These are phyloP conservation scores for Coniochaeta hoffmannii DNA, from an alignment of 2,329 filamentous ascomycete genomes.

Conservation along the genomic window DNA sequence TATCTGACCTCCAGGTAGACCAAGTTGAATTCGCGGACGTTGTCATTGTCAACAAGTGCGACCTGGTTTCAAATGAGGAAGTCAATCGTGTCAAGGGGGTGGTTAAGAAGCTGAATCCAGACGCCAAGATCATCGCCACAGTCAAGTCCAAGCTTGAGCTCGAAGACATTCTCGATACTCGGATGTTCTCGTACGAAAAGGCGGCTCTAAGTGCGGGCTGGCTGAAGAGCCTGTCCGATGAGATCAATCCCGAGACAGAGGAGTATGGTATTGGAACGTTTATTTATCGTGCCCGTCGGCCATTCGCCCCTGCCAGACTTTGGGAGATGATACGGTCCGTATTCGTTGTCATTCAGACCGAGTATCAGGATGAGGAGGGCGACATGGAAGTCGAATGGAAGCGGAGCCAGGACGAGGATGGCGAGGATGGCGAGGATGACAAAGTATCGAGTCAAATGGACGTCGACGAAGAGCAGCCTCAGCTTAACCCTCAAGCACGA, in stretches of 20 bases:
- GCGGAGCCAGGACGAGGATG: constrained; percentile 22
- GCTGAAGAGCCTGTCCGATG: constrained; percentile 62
- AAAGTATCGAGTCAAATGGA: neutral
- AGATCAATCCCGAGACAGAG: constrained; percentile 65
- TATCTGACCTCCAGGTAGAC: constrained; percentile 69
- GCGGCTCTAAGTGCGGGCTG: constrained; percentile 61
- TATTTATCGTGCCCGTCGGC: constrained; percentile 55
- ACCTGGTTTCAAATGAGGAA: constrained; percentile 40
- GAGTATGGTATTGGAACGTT: constrained; percentile 68
- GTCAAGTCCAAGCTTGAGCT: constrained; percentile 54
- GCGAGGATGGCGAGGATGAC: constrained; percentile 15
- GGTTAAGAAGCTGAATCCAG: constrained; percentile 56
- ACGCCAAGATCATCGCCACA: constrained; percentile 56
- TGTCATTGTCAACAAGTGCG: constrained; percentile 63
- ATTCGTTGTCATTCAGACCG: constrained; percentile 43
- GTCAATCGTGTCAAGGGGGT: constrained; percentile 41
- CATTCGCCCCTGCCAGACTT: constrained; percentile 41
- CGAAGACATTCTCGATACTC: constrained; percentile 56
- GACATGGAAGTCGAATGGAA: constrained; percentile 22
- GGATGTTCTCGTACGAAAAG: constrained; percentile 55
- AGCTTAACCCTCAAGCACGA: neutral
- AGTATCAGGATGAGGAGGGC: constrained; percentile 28
- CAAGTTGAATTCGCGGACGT: constrained; percentile 74
- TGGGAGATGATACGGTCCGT: constrained; percentile 39
- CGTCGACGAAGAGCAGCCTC: constrained; percentile 10